Base-by-base conservation (phyloP, 495 filamentous ascomycete species). In the Lasiosphaeris hirsuta region DNA sequence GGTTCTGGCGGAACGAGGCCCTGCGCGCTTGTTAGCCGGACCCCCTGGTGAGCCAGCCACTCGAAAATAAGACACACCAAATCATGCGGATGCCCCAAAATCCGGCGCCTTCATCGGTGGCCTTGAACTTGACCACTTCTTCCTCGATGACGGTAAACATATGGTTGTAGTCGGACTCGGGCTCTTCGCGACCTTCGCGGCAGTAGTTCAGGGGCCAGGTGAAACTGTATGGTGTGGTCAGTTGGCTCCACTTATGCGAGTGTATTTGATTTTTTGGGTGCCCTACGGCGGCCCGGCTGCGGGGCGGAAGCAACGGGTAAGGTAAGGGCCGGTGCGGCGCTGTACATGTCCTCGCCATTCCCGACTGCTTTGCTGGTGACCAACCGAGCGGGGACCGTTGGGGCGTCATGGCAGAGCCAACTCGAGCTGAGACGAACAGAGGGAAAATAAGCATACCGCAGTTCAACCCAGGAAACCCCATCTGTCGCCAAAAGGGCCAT, bases 1-100 rank as follows among this genome's bases (percentile, higher is more conserved):
- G 75, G 33, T 86, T 78, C 1, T 61, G 65, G 36, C 92, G 84
- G 15, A 90, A 64, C 4, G 83, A 78, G 1, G 92, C 89, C 91
- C 23, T 30, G 23, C 2, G 23, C 23, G 23, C 23, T 30, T 30
- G 23, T 30, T 5, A 30, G 23, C 23, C 23, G 23, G 23, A 30
- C 2, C 23, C 23, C 23, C 23, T 30, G 23, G 5, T 5, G 23
- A 30, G 23, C 23, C 5, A 5, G 23, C 23, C 23, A 30, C 23
- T 30, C 2, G 23, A 5, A 30, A 30, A 30, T 2, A 30, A 5
- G 23, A 30, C 23, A 30, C 2, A 30, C 23, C 91, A 97, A 56
- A 98, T 97, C 61, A 94, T 82, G 7, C 92, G 79, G 10, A 88
- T 81, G 10, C 90, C 94, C 85, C 90, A 92, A 70, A 97, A 97